Evolutionary conservation across 202 grass and related monocot species (phyloP).

Genomic region (Musa balbisiana): DNA sequence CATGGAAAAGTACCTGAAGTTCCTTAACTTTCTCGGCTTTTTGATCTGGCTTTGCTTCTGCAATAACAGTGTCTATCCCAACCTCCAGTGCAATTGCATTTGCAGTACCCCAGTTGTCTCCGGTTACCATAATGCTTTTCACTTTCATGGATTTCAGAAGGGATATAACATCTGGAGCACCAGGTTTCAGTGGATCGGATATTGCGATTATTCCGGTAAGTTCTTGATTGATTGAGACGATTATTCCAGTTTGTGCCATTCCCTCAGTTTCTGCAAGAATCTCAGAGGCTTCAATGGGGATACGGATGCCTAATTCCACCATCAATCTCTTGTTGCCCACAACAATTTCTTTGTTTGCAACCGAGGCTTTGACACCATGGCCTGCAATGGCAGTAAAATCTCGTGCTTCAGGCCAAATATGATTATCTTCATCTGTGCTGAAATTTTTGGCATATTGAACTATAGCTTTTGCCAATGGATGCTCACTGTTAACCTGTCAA

Average conservation of each 20-base stretch:
- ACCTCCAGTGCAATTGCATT: constrained; percentile 74
- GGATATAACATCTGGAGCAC: constrained; percentile 61
- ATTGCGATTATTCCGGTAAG: constrained; percentile 66
- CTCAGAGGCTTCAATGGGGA: constrained; percentile 53
- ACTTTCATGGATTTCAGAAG: constrained; percentile 77
- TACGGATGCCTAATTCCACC: constrained; percentile 40
- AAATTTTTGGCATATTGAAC: constrained; percentile 72
- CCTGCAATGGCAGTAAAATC: constrained; percentile 75
- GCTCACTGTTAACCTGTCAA: constrained; percentile 82
- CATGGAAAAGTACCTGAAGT: constrained; percentile 49
- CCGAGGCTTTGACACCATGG: constrained; percentile 56
- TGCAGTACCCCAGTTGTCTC: constrained; percentile 94
- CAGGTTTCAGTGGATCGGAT: constrained; percentile 79
- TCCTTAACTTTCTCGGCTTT: constrained; percentile 90
- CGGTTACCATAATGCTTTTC: constrained; percentile 94
- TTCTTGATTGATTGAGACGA: constrained; percentile 61
- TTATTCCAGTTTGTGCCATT: constrained; percentile 61
- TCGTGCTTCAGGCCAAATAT: constrained; percentile 54
- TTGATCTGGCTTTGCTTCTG: constrained; percentile 81
- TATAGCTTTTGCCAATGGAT: constrained; percentile 74
- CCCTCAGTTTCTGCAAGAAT: constrained; percentile 68
- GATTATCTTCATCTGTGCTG: constrained; percentile 39
- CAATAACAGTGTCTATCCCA: constrained; percentile 66
- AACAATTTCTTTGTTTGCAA: constrained; percentile 42
- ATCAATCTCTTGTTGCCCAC: constrained; percentile 89